Base-by-base conservation (phyloP, 805 yeast species). In the Zygosaccharomyces bailii region DNA sequence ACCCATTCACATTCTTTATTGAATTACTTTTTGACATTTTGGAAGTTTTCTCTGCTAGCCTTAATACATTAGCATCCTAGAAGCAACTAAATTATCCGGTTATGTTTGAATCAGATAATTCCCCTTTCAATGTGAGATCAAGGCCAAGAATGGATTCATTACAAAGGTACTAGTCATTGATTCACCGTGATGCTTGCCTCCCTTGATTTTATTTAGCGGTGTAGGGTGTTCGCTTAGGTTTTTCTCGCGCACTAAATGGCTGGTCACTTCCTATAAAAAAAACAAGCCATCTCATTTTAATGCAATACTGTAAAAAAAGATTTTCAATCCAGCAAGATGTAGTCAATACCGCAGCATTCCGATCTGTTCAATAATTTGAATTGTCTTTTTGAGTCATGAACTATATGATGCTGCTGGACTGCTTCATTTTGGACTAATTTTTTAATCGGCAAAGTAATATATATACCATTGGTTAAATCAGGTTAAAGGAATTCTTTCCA, bases 251-350 rank as follows among this genome's bases (percentile, higher is more conserved):
- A 25, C 32, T 25, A 21, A 37, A 37, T 37, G 40, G 40, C 40
- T 37, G 40, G 40, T 37, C 13, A 16, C 14, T 25, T 25, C 9
- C n/a, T n/a, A 16, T 9, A 10, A 25, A 10, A 10, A 11, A 37
- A 27, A n/a, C 40, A 23, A 37, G 40, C 40, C 40, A 37, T 37
- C 24, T 37, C 13, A 37, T 25, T 37, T 37, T 17, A 16, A 11
- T 19, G 19, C n/a, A 20, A 19, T 13, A 17, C 10, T 2, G n/a
- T 24, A 7, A 4, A 37, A 25, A 19, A 21, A 25, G 20, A 1
- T 8, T 16, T 10, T 24, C 11, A 14, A 23, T 37, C 16, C 8
- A 25, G 19, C 14, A 8, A 11, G 33, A 9, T 2, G 33, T 18
- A 25, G 18, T 16, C 24, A 21, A 19, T 25, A 20, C 11, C 11